Evolutionary conservation across 345 rosid species (phyloP).

Genomic region (Eucalyptus cloeziana): DNA sequence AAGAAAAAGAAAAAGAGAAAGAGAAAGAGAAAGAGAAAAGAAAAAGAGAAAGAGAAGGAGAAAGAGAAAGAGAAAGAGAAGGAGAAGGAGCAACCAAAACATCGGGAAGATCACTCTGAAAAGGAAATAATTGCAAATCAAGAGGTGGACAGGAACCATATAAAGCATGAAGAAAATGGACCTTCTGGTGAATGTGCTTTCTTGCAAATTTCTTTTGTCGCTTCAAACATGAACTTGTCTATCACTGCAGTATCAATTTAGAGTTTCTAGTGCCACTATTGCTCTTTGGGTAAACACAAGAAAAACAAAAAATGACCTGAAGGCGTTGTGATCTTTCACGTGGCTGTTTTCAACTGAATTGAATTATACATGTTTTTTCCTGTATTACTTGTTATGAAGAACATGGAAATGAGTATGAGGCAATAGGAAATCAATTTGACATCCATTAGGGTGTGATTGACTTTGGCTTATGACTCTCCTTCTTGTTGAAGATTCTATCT

Average conservation of each 20-base stretch:
- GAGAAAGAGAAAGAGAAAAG: neutral
- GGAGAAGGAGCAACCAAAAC: constrained; percentile 48
- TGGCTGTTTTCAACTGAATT: neutral
- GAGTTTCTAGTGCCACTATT: neutral
- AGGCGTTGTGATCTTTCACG: neutral
- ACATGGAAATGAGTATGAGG: neutral
- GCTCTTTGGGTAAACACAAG: neutral
- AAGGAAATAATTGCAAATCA: constrained; percentile 42
- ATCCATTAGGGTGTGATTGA: neutral
- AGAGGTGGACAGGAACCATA: constrained; percentile 37
- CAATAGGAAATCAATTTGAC: neutral
- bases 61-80: constrained; percentile 52
- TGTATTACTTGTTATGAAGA: neutral
- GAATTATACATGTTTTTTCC: neutral
- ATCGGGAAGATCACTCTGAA: constrained; percentile 32
- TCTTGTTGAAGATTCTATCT: neutral
- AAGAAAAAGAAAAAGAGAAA: constrained; percentile 30
- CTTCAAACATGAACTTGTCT: neutral
- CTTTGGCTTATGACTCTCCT: neutral
- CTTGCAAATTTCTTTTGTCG: neutral
- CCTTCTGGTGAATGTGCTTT: constrained; percentile 11
- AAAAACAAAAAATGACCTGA: neutral
- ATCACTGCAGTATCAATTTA: neutral
- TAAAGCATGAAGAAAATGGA: constrained; percentile 45
- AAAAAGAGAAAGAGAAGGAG: neutral